Evolutionary conservation across 805 yeast species (phyloP), one percentile per base, ranked within the genome.

Genomic region (Saturnispora besseyi): DNA sequence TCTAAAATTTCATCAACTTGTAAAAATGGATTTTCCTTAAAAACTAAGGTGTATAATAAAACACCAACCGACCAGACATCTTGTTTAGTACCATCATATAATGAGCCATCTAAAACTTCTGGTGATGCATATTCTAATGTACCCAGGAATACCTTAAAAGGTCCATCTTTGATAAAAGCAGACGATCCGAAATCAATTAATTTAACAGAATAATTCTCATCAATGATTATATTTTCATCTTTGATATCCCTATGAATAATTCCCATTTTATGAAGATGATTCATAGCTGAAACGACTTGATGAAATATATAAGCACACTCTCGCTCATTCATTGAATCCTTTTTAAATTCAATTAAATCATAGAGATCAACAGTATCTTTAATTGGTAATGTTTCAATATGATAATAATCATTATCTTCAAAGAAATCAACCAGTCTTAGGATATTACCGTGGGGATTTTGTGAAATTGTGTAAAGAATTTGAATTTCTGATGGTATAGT

Each of bases 101-200:
- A 84, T 53, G 81, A 82, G 2, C 98, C 99, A 46, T 82, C 76
- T 33, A 93, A 71, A 0, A 93, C 96, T 65, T 93, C 99, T 0
- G 99, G 99, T 0, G 98, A 95, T 1, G 98, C 98, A 65, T 91
- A 93, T 65, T 93, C 97, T 41, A 93, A 82, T 0, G 99, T 93
- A 2, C 99, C 99, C 2, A 93, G 98, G 67, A 93, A 91, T 5
- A 93, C 96, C 57, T 91, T 96, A 67, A 91, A 93, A 5, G 98
- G 98, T 0, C 97, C 98, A 68, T 84, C 88, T 56, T 77, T 79
- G 21, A 82, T 79, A 64, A 88, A 88, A 0, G 97, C 96, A 1
- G 98, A 96, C 44, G 95, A 84, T 1, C 99, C 99, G 65, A 89
- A 91, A 67, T 91, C 99, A 61, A 91, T 91, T 54, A 91, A 71